Evolutionary conservation across 176 grass and related monocot species (phyloP), one percentile per base, ranked within the genome.

Genomic region (Guadua angustifolia): DNA sequence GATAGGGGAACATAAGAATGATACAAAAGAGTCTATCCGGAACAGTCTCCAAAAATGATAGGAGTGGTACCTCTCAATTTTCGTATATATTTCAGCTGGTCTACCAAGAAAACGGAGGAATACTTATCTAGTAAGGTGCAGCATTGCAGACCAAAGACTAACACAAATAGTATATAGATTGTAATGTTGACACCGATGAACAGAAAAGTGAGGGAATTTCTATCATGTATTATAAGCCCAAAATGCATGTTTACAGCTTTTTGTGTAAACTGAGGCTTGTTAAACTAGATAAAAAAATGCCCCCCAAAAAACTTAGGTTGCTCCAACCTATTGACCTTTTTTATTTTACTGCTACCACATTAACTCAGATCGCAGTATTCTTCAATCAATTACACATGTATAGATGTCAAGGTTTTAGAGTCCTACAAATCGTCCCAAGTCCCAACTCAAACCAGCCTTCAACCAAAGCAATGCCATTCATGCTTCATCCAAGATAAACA

Each of bases 91-190:
- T 63, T 43, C 43, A 19, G 79, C 26, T 51, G 35, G 12, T 29
- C 43, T 78, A 36, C 80, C 65, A 61, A 51, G 50, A 86, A 80
- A 33, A 73, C 65, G 67, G 73, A 38, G 66, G 39, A 45, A 71
- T 7, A 7, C 5, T 42, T 58, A 21, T 44, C 35, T 70, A 60
- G 15, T 82, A 22, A 60, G 21, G 13, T 42, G 47, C 16, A 74
- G 16, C 46, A 42, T 12, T 69, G 47, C 33, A 38, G 56, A 56
- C 14, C 14, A 24, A 15, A 69, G 64, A 17, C 14, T 9, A 25
- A 17, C 32, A 17, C 32, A 53, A 39, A 76, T 76, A 57, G 21
- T 53, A 68, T 5, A 68, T 24, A 13, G 13, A 68, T 8, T 50
- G 59, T 51, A 26, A n/a, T 51, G 2, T 18, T 22, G 11, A 22